These are phyloP conservation scores for Sporothrix euskadiensis DNA, from an alignment of 2,329 filamentous ascomycete species.

Conservation along the genomic window DNA sequence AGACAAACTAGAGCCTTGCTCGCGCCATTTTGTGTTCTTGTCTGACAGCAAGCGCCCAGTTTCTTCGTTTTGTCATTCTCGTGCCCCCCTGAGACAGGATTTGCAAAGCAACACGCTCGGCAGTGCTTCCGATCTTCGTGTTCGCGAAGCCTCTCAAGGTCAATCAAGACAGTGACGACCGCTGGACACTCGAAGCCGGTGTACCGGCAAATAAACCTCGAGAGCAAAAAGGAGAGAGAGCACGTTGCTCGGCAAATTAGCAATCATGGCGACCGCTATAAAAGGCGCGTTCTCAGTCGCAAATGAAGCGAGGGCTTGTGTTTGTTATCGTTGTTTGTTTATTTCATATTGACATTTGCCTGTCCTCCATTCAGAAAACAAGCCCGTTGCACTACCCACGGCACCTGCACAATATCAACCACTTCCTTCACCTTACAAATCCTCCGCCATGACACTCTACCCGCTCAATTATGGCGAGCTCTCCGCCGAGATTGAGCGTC, in stretches of 20 bases:
- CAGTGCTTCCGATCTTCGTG: not conserved
- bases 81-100: not conserved
- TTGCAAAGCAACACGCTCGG: not conserved
- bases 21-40: not conserved
- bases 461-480: conserved; percentile 25
- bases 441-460: conserved; percentile 22
- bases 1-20: not conserved
- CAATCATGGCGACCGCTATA: conserved; percentile 5
- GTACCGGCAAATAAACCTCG: too few relatives aligned
- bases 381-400: not conserved
- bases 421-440: not conserved
- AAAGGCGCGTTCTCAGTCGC: not conserved
- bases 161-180: not conserved
- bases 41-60: not conserved
- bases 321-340: not conserved
- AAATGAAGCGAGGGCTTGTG: too few relatives aligned
- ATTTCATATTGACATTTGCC: not conserved
- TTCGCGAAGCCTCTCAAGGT: not conserved
- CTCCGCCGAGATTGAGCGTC: conserved; percentile 26
- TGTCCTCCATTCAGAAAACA: not conserved
- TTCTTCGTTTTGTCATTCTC: not conserved
- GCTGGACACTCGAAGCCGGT: not conserved
- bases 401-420: not conserved
- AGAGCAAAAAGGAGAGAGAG: not conserved
- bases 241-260: not conserved